Evolutionary conservation across 352 stramenopile genomes (phyloP).

Genomic region (Vaucheria bursata): DNA sequence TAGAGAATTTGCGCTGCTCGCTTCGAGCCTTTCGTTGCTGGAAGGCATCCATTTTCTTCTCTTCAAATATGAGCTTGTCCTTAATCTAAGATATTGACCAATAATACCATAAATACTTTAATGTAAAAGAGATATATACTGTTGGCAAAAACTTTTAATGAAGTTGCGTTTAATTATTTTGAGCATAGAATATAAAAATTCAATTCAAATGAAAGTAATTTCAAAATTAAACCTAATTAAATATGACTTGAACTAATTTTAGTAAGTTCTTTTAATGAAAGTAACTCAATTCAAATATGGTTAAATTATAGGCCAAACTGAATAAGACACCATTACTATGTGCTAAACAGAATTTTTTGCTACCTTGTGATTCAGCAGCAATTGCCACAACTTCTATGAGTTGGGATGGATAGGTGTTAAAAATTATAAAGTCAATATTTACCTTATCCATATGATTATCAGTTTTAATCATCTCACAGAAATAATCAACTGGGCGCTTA

Average conservation of each 20-base stretch:
- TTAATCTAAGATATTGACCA: slow-evolving; percentile 73
- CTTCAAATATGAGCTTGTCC: slow-evolving; percentile 97
- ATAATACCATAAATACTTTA: background rate
- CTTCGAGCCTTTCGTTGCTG: slow-evolving; percentile 92
- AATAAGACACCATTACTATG: no score
- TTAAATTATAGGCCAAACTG: no score
- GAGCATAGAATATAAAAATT: no score
- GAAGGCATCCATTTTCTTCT: slow-evolving; percentile 97
- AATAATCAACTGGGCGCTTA: slow-evolving; percentile 89
- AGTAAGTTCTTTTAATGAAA: no score
- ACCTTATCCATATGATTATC: slow-evolving; percentile 83
- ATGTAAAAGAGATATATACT: background rate
- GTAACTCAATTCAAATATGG: no score
- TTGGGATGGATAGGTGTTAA: no score
- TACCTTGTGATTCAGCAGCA: no score
- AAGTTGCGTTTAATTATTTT: background rate
- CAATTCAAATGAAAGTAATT: no score
- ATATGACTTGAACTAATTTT: no score
- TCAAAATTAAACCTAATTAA: no score
- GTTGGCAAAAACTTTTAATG: background rate
- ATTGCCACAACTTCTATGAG: no score
- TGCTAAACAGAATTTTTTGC: no score
- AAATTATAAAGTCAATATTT: background rate
- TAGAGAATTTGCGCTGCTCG: slow-evolving; percentile 88
- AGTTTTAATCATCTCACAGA: slow-evolving; percentile 98